Evolutionary conservation across 768 basidiomycete genomes (phyloP).

Genomic region (Suillus discolor): DNA sequence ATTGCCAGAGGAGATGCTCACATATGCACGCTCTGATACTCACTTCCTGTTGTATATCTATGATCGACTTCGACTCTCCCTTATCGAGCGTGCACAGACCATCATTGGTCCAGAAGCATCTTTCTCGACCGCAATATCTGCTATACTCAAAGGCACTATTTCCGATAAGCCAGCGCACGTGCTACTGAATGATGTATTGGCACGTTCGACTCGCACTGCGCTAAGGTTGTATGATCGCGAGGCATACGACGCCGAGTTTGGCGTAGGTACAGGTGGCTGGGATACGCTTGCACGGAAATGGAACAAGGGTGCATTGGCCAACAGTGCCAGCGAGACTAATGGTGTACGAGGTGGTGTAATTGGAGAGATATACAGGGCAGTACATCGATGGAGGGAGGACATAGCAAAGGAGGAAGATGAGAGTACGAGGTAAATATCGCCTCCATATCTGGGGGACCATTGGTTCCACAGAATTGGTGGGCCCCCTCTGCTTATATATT

Average conservation of each 20-base stretch:
- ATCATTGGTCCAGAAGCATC: slow-evolving; percentile 40
- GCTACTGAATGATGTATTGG: slow-evolving; percentile 65
- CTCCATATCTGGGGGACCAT: neutral
- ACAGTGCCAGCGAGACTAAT: slow-evolving; percentile 39
- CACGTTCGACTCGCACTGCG: slow-evolving; percentile 75
- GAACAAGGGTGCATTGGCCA: slow-evolving; percentile 63
- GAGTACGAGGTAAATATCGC: slow-evolving; percentile 63
- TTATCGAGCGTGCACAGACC: slow-evolving; percentile 63
- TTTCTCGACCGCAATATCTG: slow-evolving; percentile 27
- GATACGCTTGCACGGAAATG: slow-evolving; percentile 77
- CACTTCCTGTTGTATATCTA: slow-evolving; percentile 94
- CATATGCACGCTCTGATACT: slow-evolving; percentile 94
- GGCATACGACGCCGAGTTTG: slow-evolving; percentile 64
- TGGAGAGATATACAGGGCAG: slow-evolving; percentile 63
- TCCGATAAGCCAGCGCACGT: slow-evolving; percentile 31
- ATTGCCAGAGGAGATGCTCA: slow-evolving; percentile 83
- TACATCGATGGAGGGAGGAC: slow-evolving; percentile 85
- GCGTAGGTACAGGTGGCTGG: slow-evolving; percentile 75
- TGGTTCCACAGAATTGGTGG: neutral
- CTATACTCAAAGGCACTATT: slow-evolving; percentile 22
- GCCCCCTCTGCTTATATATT: neutral
- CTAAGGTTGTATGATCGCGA: slow-evolving; percentile 72
- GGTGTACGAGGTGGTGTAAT: slow-evolving; percentile 40
- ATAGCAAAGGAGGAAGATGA: slow-evolving; percentile 86
- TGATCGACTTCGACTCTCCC: slow-evolving; percentile 85